These are phyloP conservation scores for Bipolaris oryzae DNA, from an alignment of 2,329 filamentous ascomycete species.

Conservation along the genomic window DNA sequence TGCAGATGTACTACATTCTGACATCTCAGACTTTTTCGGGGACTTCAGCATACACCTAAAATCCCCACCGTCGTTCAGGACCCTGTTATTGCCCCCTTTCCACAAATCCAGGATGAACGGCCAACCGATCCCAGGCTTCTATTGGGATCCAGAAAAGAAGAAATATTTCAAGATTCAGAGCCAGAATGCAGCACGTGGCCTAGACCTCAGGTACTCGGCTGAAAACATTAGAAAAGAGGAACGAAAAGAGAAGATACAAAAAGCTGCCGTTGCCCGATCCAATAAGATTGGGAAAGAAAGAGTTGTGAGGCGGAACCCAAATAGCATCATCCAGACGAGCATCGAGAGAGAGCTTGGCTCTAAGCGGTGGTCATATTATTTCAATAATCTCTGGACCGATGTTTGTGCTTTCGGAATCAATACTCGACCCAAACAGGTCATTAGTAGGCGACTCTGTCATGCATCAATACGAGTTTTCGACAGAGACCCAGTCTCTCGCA, in stretches of 20 bases:
- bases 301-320: constrained; percentile 27
- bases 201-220: constrained; percentile 48
- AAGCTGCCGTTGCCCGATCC: constrained; percentile 9
- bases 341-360: constrained; percentile 39
- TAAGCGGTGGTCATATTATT: constrained; percentile 23
- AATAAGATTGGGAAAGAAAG: constrained; percentile 32
- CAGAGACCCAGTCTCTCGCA: constrained; percentile 30
- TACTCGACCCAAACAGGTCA: constrained; percentile 10
- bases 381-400: constrained; percentile 32
- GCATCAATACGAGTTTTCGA: constrained; percentile 35
- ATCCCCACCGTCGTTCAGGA: background rate
- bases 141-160: constrained; percentile 55
- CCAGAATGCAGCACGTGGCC: constrained; percentile 42
- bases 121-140: constrained; percentile 55
- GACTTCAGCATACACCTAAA: background rate
- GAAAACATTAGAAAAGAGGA: constrained; percentile 49
- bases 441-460: constrained; percentile 10
- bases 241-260: constrained; percentile 30
- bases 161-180: constrained; percentile 58
- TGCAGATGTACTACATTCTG: too few relatives aligned
- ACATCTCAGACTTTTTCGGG: background rate
- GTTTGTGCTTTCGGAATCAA: constrained; percentile 32
- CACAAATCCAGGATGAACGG: constrained; percentile 41
- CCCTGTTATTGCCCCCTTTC: background rate
- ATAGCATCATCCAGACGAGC: constrained; percentile 24